Percentiles rank a stretch among this genome's conserved stretches.
Evolutionary conservation across 106 monocot genomes (phyloP).

Genomic region (Gastrodia elata): DNA sequence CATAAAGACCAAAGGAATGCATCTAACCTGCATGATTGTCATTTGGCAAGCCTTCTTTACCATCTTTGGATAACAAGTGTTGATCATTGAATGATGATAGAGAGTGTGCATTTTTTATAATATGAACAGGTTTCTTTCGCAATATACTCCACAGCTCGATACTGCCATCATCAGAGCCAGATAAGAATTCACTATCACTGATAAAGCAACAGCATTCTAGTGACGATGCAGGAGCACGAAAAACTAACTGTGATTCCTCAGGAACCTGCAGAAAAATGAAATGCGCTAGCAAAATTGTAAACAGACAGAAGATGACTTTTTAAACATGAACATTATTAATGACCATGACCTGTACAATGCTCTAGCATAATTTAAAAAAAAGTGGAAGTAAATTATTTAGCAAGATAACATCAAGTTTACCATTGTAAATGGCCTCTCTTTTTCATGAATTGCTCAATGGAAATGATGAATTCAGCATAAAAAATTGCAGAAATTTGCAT

Average conservation of each 20-base stretch:
- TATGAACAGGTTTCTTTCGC: slow-evolving; percentile 65
- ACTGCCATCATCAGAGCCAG: slow-evolving; percentile 95
- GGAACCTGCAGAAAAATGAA: slow-evolving; percentile 44
- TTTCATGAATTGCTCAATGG: neutral
- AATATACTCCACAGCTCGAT: slow-evolving; percentile 76
- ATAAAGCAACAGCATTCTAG: slow-evolving; percentile 89
- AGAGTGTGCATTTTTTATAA: slow-evolving; percentile 83
- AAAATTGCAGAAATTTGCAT: neutral
- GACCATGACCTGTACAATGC: neutral
- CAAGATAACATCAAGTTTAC: neutral
- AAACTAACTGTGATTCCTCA: slow-evolving; percentile 71
- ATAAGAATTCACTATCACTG: slow-evolving; percentile 73
- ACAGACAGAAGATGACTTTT: neutral
- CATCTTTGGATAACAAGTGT: slow-evolving; percentile 16
- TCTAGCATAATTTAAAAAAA: neutral
- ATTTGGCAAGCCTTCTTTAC: slow-evolving; percentile 18
- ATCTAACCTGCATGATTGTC: slow-evolving; percentile 24
- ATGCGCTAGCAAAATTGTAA: neutral
- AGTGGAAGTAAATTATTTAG: neutral
- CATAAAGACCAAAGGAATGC: neutral
- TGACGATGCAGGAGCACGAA: slow-evolving; percentile 65
- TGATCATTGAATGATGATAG: slow-evolving; percentile 6
- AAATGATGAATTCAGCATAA: neutral
- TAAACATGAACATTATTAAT: neutral
- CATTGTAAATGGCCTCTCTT: too few species aligned